Base-by-base conservation (phyloP, 2,329 filamentous ascomycete species). In the Diplocarpon mali region DNA sequence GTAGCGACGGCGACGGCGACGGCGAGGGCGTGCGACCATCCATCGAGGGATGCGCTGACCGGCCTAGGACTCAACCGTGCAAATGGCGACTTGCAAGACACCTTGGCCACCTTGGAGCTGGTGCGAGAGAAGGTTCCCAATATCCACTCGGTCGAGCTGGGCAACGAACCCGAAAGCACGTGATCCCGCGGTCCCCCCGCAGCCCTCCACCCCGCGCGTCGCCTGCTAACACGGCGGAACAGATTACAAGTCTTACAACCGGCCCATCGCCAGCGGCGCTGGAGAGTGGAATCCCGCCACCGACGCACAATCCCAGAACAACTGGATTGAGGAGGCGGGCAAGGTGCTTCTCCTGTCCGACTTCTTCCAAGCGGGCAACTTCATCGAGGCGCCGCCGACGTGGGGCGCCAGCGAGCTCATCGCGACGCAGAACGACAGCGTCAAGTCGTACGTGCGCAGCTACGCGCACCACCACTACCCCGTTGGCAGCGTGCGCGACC, bases 161-260 rank as follows among this genome's bases (percentile, higher is more conserved):
- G 73, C 1, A 77, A 77, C 51, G 73, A 77, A 44, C 73, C 74
- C 3, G 70, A 76, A 49, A 74, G 71, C 73, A 53, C 51, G 67
- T 30, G 47, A 54, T 20, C 50, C 54, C 7, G 5, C n/a, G n/a
- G n/a, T n/a, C n/a, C n/a, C n/a, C n/a, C n/a, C n/a, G n/a, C n/a
- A n/a, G n/a, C n/a, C n/a, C n/a, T n/a, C 13, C 2, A 17, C 32
- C 31, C 14, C 11, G 5, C 16, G 8, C 9, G 29, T 4, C 24
- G 13, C 32, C 13, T 20, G 24, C 35, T 49, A 38, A 48, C 37
- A 36, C 55, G 56, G 3, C 14, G 8, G 9, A 36, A 54, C 56
- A 24, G 64, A 65, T 14, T 67, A 62, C 39, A 57, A 57, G 15
- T 47, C 53, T 20, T 60, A 46, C 32, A 53, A 56, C 1, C 60